Evolutionary conservation across 305 asterid species (phyloP), one percentile per base, ranked within the genome.

Genomic region (Withania somnifera): DNA sequence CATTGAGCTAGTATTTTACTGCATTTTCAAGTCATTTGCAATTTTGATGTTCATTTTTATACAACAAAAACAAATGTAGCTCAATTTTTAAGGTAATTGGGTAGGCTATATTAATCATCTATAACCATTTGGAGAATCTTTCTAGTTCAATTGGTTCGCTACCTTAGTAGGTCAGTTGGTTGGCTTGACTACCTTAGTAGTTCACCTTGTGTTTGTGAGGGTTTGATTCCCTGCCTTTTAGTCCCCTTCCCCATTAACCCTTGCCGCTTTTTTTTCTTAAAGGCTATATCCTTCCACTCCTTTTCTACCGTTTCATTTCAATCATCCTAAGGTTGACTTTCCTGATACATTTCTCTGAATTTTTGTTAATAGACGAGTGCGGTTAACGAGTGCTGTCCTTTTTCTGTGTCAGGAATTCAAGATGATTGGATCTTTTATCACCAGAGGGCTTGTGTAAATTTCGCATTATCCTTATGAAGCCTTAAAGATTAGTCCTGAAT

Each of bases 391-490:
- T 17, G 22, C n/a, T 57, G 45, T 24, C 11, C 0, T 7, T 67
- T 85, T 82, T 85, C 77, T 78, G 81, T 85, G 56, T 52, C 91
- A 91, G 97, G 97, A 81, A 77, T 82, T 87, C 93, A 90, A 87
- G 90, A 95, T 95, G 99, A 93, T 95, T 85, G 98, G 98, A 84
- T 93, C 97, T 52, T 87, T 95, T 17, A 87, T 95, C 84, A 92
- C 97, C 82, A 88, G 98, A 87, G 95, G 91, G 82, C 97, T 93
- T 83, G 90, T 88, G 99, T 95, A 91, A 11, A 95, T 83, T 83
- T 77, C 56, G 11, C 2, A 34, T 8, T 51, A 32, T 15, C 76
- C 89, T 71, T 80, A 34, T 42, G 63, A 54, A 38, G 69, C 51
- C 26, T 71, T 15, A 30, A 28, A 63, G 71, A 63, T 8, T 63